Evolutionary conservation across 768 basidiomycete genomes (phyloP).

Genomic region (Agaricus subrufescens): DNA sequence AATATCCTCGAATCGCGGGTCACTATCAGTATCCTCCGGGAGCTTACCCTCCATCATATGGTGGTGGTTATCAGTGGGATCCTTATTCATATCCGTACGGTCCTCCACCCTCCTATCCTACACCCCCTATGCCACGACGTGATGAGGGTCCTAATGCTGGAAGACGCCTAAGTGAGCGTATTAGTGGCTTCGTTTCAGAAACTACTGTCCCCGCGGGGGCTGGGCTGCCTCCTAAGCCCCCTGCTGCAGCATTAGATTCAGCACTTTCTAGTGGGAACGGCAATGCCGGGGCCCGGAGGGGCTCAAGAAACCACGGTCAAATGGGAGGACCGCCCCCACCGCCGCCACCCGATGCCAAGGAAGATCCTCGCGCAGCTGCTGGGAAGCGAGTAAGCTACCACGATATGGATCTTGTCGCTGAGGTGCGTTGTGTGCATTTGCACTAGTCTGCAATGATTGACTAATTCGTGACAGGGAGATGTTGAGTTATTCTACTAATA

Average conservation of each 20-base stretch:
- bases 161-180: conserved; percentile 72
- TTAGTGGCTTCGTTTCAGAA: conserved; percentile 66
- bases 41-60: conserved; percentile 42
- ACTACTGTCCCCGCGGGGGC: conserved; percentile 55
- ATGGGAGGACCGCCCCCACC: conserved; percentile 61
- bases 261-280: conserved; percentile 50
- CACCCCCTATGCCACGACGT: conserved; percentile 37
- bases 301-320: conserved; percentile 28
- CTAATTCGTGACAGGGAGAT: conserved; percentile 41
- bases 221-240: conserved; percentile 78
- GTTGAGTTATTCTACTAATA: conserved; percentile 52
- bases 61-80: conserved; percentile 37
- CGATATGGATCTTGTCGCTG: conserved; percentile 92
- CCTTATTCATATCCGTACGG: conserved; percentile 31
- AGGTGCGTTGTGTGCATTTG: conserved; percentile 36
- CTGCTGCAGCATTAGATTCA: conserved; percentile 46
- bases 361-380: conserved; percentile 87
- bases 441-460: conserved; percentile 9
- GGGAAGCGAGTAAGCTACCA: conserved; percentile 91
- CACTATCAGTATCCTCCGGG: conserved; percentile 26
- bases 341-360: conserved; percentile 84
- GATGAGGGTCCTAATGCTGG: conserved; percentile 50
- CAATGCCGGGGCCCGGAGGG: conserved; percentile 34
- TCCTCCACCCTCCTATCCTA: conserved; percentile 29
- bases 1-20: conserved; percentile 26